phyloP scores from a whole-genome alignment of 2,329 filamentous ascomycete species.

The Pseudocercospora fuligena region DNA sequence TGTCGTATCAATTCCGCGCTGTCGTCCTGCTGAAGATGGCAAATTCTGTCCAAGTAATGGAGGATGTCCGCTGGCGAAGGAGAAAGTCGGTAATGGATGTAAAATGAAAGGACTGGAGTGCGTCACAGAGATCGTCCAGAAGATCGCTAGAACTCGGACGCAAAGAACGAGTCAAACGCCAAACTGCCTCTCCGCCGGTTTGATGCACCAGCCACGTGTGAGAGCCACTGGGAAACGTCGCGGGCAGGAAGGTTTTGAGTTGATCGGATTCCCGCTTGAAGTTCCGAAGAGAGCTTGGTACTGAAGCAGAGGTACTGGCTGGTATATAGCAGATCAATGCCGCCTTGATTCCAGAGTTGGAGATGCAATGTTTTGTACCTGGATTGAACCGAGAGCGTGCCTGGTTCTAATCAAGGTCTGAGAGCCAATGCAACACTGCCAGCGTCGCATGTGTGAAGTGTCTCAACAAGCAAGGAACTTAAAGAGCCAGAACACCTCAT shows the following conservation, averaged over 20 bases:
- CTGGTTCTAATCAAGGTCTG: neutral
- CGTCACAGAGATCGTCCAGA: conserved; percentile 6
- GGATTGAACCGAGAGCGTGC: no score
- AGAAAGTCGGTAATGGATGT: neutral
- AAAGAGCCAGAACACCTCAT: conserved; percentile 6
- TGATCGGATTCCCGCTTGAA: neutral
- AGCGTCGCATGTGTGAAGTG: conserved; percentile 6
- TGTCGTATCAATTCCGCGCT: neutral
- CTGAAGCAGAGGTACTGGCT: neutral
- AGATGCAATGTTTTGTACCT: no score
- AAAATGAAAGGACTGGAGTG: neutral
- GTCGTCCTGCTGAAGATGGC: neutral
- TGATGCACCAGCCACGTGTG: conserved; percentile 9
- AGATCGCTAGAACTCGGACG: conserved; percentile 1
- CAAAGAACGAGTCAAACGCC: conserved; percentile 3
- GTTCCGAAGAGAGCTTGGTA: neutral
- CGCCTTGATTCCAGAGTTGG: neutral
- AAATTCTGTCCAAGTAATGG: neutral
- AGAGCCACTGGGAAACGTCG: neutral
- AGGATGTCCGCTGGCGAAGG: neutral
- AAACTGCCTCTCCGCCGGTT: neutral
- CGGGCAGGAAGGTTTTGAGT: neutral
- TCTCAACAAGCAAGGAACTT: conserved; percentile 13
- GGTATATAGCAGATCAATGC: neutral
- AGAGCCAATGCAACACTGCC: conserved; percentile 3